Evolutionary conservation across 163 green algal genomes (phyloP), one percentile per base, ranked within the genome.

Genomic region (Prototheca wickerhamii): DNA sequence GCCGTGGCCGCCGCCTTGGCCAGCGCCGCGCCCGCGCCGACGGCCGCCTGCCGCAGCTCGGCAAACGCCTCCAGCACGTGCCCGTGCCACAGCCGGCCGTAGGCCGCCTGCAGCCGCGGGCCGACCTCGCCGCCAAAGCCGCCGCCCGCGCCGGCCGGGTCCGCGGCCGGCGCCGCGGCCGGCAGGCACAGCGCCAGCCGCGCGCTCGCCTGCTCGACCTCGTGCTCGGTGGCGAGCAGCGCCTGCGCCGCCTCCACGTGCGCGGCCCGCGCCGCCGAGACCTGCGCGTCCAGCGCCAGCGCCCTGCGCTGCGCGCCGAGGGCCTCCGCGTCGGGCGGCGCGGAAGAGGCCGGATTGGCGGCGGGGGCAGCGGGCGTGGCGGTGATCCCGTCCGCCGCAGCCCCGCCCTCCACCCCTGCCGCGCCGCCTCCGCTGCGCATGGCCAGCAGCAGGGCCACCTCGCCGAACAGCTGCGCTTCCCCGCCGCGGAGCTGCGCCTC

Each of bases 31-130:
- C 49, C 49, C 7, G 49, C 23, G 12, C n/a, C 49, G 49, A 15
- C 49, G 49, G 60, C 66, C 37, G 62, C 63, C 5, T 4, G 3
- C 37, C 61, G 44, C 34, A 82, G 61, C 44, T 80, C 61, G 3
- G 42, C 31, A 32, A 73, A 20, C 18, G 70, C 71, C 58, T 85
- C 65, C 20, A 26, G 33, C 18, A 76, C 30, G 55, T 71, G 65
- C 37, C 73, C 66, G 20, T 61, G 64, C 68, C 69, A 76, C 4
- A 83, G 50, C 58, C 69, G 64, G 51, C 50, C 37, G 61, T 82
- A 82, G 3, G 72, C 76, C 18, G 42, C 32, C 59, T 73, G 62
- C 46, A 82, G 57, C 12, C 64, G 64, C 33, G n/a, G 32, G 1
- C 57, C 65, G 33, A 66, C 57, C 33, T 65, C 65, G 3, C 65